Evolutionary conservation across 2,329 filamentous ascomycete genomes (phyloP), one percentile per base, ranked within the genome.

Genomic region (Epichloe hybrida): DNA sequence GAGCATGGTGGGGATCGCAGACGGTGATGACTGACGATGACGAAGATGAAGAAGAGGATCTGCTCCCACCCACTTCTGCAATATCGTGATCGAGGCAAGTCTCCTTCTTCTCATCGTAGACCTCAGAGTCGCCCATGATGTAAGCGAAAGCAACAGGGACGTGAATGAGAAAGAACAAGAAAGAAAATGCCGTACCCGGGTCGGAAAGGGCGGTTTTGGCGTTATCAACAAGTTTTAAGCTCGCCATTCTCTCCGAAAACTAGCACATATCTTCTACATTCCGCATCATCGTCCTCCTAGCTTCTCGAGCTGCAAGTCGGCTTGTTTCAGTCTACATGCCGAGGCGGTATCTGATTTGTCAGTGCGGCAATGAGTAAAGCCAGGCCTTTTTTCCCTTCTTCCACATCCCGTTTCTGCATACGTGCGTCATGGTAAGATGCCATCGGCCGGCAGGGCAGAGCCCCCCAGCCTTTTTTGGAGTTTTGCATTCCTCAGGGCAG

Each of bases 241-340:
- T 35, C 11, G 34, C 31, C 36, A 35, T 12, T 9, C 39, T 27
- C 9, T 17, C 38, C 38, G 38, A 15, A 39, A 17, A 3, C 31
- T 42, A 13, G 4, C n/a, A n/a, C 17, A 23, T 42, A 17, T 36
- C 20, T 36, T 42, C 17, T 34, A 27, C 27, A 41, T 42, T 34
- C 12, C 17, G 40, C 31, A 39, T 39, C 39, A n/a, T 17, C 31
- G 8, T 15, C 20, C 39, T 42, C 38, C 12, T 47, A 21, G 39
- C 35, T 39, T 6, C 34, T 15, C 12, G 17, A 8, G 15, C 34
- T 31, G 20, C 17, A 13, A 17, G 1, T 8, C 23, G 20, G 5
- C 17, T n/a, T 31, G 47, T 49, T 49, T 49, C 47, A 49, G 39
- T 36, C 31, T 36, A 12, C 47, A 49, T 49, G n/a, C 47, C 47